Conservation (phyloP, 2,329 filamentous ascomycete species). For the Diaporthe sp. region DNA sequence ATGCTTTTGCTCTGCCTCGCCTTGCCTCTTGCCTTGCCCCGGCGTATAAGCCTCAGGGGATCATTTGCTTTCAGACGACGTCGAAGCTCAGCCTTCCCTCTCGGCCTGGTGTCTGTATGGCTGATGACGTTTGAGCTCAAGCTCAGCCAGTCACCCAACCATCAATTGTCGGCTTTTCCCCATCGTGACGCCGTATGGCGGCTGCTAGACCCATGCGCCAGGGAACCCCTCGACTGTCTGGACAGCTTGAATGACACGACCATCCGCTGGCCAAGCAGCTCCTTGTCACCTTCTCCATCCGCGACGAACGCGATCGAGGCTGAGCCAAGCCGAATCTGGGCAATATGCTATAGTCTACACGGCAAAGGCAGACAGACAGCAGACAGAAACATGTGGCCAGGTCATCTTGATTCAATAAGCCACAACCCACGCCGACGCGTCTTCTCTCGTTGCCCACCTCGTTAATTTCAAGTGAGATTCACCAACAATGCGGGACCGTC, state of each 20-base stretch:
- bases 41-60: constrained; percentile 27
- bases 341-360: not conserved
- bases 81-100: constrained; percentile 33
- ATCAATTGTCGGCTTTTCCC: constrained; percentile 15
- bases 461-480: constrained; percentile 25
- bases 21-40: constrained; percentile 24
- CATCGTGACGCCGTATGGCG: constrained; percentile 3
- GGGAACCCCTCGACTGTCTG: constrained; percentile 26
- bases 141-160: constrained; percentile 35
- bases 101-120: not conserved
- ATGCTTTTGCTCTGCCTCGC: constrained; percentile 28
- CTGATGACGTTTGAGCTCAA: constrained; percentile 34
- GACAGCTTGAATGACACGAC: constrained; percentile 18
- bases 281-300: constrained; percentile 16
- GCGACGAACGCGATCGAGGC: constrained; percentile 25
- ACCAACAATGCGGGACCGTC: constrained; percentile 18
- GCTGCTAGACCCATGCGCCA: constrained; percentile 13
- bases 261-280: constrained; percentile 4
- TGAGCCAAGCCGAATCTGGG: constrained; percentile 26
- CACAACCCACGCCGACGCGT: constrained; percentile 18
- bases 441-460: constrained; percentile 5
- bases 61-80: constrained; percentile 18
- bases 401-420: constrained; percentile 2
- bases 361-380: not conserved
- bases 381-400: not conserved